A percentile compares a stretch with the other conserved stretches of the same genome.
phyloP scores from a whole-genome alignment of 2,329 filamentous ascomycete species.

The Xylaria polymorpha region DNA sequence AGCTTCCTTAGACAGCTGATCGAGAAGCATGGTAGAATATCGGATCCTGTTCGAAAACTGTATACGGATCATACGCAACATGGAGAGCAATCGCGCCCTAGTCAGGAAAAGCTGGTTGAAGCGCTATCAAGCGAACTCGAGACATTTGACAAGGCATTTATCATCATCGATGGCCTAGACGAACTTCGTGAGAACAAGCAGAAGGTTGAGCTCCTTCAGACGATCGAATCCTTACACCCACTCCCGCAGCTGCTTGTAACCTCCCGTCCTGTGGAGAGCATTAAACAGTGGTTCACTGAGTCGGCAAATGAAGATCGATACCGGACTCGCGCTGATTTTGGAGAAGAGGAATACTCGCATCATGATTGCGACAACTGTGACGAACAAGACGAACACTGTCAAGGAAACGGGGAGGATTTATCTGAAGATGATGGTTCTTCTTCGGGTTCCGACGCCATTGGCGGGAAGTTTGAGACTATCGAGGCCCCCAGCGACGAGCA shows the following conservation, averaged over 20 bases:
- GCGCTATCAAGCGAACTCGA: constrained; percentile 7
- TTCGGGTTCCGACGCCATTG: too few relatives aligned
- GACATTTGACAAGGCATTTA: constrained; percentile 16
- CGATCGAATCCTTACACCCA: not conserved
- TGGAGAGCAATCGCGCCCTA: not conserved
- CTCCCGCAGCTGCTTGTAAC: constrained; percentile 12
- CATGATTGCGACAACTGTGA: too few relatives aligned
- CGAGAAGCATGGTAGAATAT: constrained; percentile 10
- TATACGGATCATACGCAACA: constrained; percentile 2
- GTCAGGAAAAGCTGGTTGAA: not conserved
- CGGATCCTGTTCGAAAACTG: not conserved
- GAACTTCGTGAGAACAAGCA: constrained; percentile 13
- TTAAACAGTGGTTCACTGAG: too few relatives aligned
- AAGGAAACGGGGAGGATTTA: too few relatives aligned
- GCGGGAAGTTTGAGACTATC: too few relatives aligned
- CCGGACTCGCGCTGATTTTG: too few relatives aligned
- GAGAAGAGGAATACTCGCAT: too few relatives aligned
- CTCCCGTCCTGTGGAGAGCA: constrained; percentile 3
- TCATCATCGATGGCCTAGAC: constrained; percentile 18
- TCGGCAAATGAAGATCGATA: too few relatives aligned
- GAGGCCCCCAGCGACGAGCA: too few relatives aligned
- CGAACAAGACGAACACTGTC: too few relatives aligned
- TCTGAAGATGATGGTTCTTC: too few relatives aligned
- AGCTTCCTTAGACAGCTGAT: constrained; percentile 15
- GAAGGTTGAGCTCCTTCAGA: constrained; percentile 8